phyloP scores from a whole-genome alignment of 2,329 filamentous ascomycete species.

The Catunica adiposa region DNA sequence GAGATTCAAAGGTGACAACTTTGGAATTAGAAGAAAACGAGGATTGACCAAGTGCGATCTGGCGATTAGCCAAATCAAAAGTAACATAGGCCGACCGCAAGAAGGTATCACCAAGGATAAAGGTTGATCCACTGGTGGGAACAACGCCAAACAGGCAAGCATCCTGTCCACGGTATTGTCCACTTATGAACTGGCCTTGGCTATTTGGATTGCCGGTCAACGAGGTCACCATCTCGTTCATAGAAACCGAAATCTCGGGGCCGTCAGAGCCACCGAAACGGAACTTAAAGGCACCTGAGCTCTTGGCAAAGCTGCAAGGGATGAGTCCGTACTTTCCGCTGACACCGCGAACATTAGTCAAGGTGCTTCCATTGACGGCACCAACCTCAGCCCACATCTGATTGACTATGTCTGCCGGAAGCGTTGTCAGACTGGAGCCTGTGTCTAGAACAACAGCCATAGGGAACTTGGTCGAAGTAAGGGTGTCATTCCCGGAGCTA shows the following conservation, averaged over 20 bases:
- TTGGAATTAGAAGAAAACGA: conserved; percentile 38
- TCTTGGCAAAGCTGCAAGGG: conserved; percentile 31
- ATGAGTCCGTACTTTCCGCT: conserved; percentile 26
- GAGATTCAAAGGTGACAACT: conserved; percentile 33
- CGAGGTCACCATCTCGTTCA: conserved; percentile 40
- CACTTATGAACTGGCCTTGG: conserved; percentile 22
- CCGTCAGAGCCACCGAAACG: conserved; percentile 33
- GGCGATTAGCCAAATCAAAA: conserved; percentile 41
- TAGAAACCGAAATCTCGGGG: conserved; percentile 33
- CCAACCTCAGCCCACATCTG: conserved; percentile 39
- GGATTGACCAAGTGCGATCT: conserved; percentile 37
- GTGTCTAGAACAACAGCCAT: conserved; percentile 55
- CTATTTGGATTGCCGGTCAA: conserved; percentile 21
- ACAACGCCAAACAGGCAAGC: conserved; percentile 42
- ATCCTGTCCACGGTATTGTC: conserved; percentile 26
- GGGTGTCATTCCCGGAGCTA: conserved; percentile 30
- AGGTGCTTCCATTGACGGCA: conserved; percentile 25
- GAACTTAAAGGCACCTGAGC: conserved; percentile 36
- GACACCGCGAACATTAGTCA: conserved; percentile 13
- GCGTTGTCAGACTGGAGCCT: conserved; percentile 54
- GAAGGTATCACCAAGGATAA: conserved; percentile 41
- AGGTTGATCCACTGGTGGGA: conserved; percentile 27
- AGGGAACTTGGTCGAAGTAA: conserved; percentile 28
- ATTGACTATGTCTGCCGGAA: conserved; percentile 43
- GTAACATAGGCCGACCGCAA: conserved; percentile 44